A percentile compares a stretch with the other conserved stretches of the same genome.
These are phyloP conservation scores for Carpinus fangiana DNA, from an alignment of 306 rosid species.

Conservation along the genomic window DNA sequence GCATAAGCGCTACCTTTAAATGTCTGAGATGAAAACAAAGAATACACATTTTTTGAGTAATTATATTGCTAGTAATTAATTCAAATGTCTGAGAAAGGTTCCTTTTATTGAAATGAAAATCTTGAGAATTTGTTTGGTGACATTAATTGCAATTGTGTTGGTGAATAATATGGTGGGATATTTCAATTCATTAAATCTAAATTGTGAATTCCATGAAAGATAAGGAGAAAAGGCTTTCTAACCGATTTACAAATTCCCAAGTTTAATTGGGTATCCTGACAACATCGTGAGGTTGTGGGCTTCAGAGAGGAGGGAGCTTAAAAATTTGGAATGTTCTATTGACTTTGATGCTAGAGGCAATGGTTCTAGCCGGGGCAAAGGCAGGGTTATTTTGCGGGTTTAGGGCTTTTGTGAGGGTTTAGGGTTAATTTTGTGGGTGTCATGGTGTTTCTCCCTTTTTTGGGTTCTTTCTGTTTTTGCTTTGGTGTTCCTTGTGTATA, in stretches of 20 bases:
- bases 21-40: not conserved
- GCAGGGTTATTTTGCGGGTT: too few species aligned
- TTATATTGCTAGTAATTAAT: not conserved
- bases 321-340: too few species aligned
- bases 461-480: too few species aligned
- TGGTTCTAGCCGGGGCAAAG: too few species aligned
- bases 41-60: not conserved
- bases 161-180: not conserved
- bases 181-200: not conserved
- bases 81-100: not conserved
- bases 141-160: not conserved
- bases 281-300: too few species aligned
- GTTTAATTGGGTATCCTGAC: not conserved
- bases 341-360: too few species aligned
- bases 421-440: too few species aligned
- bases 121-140: not conserved
- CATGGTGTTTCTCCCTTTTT: too few species aligned
- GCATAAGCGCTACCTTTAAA: not conserved
- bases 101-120: not conserved
- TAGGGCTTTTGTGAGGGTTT: too few species aligned
- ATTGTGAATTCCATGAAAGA: not conserved
- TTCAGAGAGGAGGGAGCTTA: too few species aligned
- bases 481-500: too few species aligned
- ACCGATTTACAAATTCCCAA: not conserved
- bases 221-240: too few species aligned